phyloP scores from a whole-genome alignment of 805 yeast species.

The Hanseniaspora taiwanica region DNA sequence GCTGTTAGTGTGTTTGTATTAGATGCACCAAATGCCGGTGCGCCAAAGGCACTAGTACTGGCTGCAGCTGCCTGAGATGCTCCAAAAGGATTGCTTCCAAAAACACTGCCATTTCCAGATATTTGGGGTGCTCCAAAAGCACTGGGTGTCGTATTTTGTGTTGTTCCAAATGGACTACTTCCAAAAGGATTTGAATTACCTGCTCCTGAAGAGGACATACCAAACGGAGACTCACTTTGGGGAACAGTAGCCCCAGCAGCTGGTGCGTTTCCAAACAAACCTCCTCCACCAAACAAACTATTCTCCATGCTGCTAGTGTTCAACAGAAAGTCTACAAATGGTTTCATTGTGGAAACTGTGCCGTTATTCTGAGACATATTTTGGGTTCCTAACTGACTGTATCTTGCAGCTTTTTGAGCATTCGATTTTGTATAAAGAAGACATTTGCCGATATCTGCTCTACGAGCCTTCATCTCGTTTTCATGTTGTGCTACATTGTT shows the following conservation, averaged over 20 bases:
- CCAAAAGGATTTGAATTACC: slow-evolving; percentile 6
- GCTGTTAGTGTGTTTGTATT: background rate
- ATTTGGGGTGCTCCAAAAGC: slow-evolving; percentile 14
- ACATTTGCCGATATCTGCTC: slow-evolving; percentile 34
- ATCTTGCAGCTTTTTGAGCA: slow-evolving; percentile 41
- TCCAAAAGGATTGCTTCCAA: slow-evolving; percentile 4
- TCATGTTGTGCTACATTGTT: slow-evolving; percentile 29
- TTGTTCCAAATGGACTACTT: slow-evolving; percentile 9
- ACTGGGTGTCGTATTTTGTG: background rate
- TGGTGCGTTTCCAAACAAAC: slow-evolving; percentile 1
- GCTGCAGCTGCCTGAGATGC: slow-evolving; percentile 1
- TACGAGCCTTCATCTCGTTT: slow-evolving; percentile 28
- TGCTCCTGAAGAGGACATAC: slow-evolving; percentile 7
- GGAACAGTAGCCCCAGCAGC: background rate
- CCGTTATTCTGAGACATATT: slow-evolving; percentile 16
- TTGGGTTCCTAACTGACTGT: slow-evolving; percentile 34
- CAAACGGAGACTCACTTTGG: slow-evolving; percentile 1
- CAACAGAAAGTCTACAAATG: slow-evolving; percentile 24
- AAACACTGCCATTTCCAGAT: too few relatives aligned
- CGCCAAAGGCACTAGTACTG: slow-evolving; percentile 12
- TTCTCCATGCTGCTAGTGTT: too few relatives aligned
- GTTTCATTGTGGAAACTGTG: slow-evolving; percentile 13
- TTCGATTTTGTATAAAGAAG: slow-evolving; percentile 26
- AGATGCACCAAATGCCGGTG: slow-evolving; percentile 9
- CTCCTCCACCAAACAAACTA: background rate